These are phyloP conservation scores for Phytophthora brassicae DNA, from an alignment of 352 stramenopile species.

Conservation along the genomic window DNA sequence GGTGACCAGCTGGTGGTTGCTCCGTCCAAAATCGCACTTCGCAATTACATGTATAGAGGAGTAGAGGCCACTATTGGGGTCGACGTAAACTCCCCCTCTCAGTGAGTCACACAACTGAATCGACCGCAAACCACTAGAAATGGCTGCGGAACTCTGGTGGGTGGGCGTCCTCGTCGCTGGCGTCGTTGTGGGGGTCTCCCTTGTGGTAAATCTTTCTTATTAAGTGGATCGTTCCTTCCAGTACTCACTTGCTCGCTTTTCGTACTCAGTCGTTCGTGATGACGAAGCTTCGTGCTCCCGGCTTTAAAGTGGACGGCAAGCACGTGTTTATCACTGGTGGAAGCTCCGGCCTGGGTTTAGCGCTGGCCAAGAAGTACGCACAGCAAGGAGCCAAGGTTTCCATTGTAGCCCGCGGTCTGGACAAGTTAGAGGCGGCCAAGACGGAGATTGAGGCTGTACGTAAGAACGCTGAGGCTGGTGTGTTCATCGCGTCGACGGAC, in stretches of 20 bases:
- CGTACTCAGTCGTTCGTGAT: constrained; percentile 63
- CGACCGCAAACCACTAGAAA: constrained; percentile 4
- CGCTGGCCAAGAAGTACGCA: constrained; percentile 72
- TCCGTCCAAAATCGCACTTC: too few relatives aligned
- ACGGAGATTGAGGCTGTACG: constrained; percentile 52
- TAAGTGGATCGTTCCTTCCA: neutral
- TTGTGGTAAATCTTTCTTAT: constrained; percentile 38
- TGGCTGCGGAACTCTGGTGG: constrained; percentile 50
- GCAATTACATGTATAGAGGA: constrained; percentile 7
- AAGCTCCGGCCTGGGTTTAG: constrained; percentile 66
- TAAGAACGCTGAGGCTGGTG: constrained; percentile 33
- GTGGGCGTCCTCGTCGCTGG: constrained; percentile 43
- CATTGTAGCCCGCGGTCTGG: constrained; percentile 60
- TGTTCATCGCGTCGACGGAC: constrained; percentile 78
- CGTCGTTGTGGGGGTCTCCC: constrained; percentile 48
- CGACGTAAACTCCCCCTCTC: neutral
- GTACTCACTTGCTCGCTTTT: neutral
- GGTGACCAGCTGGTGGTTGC: too few relatives aligned
- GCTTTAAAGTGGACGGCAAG: constrained; percentile 76
- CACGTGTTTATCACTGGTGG: constrained; percentile 84
- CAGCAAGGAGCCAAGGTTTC: constrained; percentile 68
- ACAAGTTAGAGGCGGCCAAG: constrained; percentile 68
- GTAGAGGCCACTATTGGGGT: constrained; percentile 14
- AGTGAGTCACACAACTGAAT: constrained; percentile 11
- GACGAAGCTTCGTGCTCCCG: constrained; percentile 62